Conservation (phyloP, 73 alveolate species). For the Symbiodinium pilosum region DNA sequence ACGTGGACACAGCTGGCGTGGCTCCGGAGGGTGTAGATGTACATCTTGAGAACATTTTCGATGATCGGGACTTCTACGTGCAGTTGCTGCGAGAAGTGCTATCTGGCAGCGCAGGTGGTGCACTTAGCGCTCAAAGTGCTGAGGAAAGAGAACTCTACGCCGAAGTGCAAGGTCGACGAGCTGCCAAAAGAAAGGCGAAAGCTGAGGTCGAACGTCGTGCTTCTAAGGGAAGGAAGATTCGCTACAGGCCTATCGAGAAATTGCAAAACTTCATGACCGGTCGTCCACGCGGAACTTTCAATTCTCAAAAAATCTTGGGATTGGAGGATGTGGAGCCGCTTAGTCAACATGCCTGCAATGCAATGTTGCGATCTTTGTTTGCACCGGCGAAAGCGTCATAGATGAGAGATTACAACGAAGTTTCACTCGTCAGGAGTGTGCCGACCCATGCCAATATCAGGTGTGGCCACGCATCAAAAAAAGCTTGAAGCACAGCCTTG, state of each 20-base stretch:
- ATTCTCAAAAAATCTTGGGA: not conserved
- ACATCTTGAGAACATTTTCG: constrained; percentile 36
- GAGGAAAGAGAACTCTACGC: constrained; percentile 60
- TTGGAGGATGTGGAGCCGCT: constrained; percentile 40
- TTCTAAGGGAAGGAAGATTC: constrained; percentile 98
- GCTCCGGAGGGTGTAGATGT: not conserved
- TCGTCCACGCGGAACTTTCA: not conserved
- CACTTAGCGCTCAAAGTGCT: constrained; percentile 38
- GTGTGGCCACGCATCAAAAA: no score
- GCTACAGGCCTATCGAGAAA: constrained; percentile 98
- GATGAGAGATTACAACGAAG: not conserved
- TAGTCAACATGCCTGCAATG: constrained; percentile 59
- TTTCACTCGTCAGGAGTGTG: no score
- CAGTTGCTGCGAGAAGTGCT: constrained; percentile 83
- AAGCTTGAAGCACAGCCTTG: no score
- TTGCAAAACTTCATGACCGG: constrained; percentile 97
- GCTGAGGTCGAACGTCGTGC: constrained; percentile 98
- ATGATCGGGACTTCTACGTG: constrained; percentile 85
- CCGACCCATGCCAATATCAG: no score
- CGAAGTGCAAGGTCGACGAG: constrained; percentile 61
- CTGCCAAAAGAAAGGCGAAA: constrained; percentile 94
- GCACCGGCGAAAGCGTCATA: constrained; percentile 43
- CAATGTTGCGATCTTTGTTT: constrained; percentile 60
- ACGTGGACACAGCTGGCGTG: no score
- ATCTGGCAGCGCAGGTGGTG: constrained; percentile 28